Conservation (phyloP, 257 asterid species). For the Fraxinus pennsylvanica region DNA sequence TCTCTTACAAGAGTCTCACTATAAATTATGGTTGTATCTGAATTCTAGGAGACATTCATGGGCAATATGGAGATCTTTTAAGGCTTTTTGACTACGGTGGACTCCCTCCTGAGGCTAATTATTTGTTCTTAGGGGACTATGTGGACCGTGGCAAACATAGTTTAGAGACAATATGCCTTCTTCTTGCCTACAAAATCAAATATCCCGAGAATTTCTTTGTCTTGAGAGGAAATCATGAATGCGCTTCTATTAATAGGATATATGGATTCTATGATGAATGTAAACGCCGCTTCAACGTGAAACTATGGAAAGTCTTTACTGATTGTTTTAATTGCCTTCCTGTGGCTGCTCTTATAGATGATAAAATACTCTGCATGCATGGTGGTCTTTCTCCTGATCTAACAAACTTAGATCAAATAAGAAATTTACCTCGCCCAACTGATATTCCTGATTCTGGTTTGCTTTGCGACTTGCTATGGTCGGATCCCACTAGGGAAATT, state of each 20-base stretch:
- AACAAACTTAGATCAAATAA: constrained; percentile 34
- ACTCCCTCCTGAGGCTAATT: constrained; percentile 41
- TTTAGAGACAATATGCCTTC: constrained; percentile 34
- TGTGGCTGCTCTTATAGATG: background rate
- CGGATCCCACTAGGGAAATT: constrained; percentile 40
- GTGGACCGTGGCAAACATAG: constrained; percentile 47
- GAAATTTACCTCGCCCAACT: constrained; percentile 37
- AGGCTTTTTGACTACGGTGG: constrained; percentile 29
- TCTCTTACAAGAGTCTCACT: background rate
- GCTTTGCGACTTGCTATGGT: constrained; percentile 43
- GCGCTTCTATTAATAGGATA: background rate
- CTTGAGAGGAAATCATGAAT: background rate
- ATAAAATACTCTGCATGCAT: background rate
- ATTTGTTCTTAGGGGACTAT: constrained; percentile 41
- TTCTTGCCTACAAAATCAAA: background rate
- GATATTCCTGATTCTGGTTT: constrained; percentile 43
- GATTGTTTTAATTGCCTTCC: background rate
- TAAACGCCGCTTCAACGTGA: background rate
- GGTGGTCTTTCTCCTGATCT: constrained; percentile 46
- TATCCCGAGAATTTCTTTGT: background rate
- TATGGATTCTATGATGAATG: background rate
- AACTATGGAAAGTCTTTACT: background rate
- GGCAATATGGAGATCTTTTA: constrained; percentile 40
- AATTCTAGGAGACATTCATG: constrained; percentile 44
- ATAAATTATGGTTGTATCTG: background rate